Evolutionary conservation across 495 filamentous ascomycete genomes (phyloP).

Genomic region (Talaromyces adpressus): DNA sequence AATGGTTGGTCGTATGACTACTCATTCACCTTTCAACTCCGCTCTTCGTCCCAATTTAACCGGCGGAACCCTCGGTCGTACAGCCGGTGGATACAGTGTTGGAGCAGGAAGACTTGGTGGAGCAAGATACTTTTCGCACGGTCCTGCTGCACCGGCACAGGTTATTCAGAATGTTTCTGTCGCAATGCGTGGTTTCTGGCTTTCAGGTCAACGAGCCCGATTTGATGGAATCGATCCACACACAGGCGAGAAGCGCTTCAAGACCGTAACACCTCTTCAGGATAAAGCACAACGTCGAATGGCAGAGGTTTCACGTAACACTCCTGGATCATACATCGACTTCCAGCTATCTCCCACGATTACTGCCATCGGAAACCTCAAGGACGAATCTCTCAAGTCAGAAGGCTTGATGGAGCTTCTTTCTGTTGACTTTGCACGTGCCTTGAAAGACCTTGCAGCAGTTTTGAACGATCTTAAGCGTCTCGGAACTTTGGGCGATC

Average conservation of each 20-base stretch:
- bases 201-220: slow-evolving; percentile 79
- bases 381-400: slow-evolving; percentile 55
- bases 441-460: slow-evolving; percentile 73
- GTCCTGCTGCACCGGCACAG: slow-evolving; percentile 74
- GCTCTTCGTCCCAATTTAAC: slow-evolving; percentile 89
- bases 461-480: slow-evolving; percentile 76
- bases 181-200: slow-evolving; percentile 80
- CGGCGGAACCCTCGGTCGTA: slow-evolving; percentile 76
- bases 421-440: slow-evolving; percentile 81
- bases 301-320: slow-evolving; percentile 41
- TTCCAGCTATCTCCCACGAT: slow-evolving; percentile 83
- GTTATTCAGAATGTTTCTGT: slow-evolving; percentile 92
- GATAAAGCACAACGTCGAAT: slow-evolving; percentile 60
- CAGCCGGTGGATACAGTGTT: slow-evolving; percentile 77
- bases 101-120: slow-evolving; percentile 64
- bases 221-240: slow-evolving; percentile 64
- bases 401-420: slow-evolving; percentile 77
- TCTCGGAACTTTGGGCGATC: slow-evolving; percentile 68
- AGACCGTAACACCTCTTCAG: slow-evolving; percentile 60
- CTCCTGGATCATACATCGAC: slow-evolving; percentile 73
- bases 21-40: slow-evolving; percentile 80
- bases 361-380: slow-evolving; percentile 59
- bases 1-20: slow-evolving; percentile 57
- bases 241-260: slow-evolving; percentile 72
- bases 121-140: slow-evolving; percentile 83